Base-by-base conservation (phyloP, 1,284 basidiomycete species). In the Ustilago vetiveriae region DNA sequence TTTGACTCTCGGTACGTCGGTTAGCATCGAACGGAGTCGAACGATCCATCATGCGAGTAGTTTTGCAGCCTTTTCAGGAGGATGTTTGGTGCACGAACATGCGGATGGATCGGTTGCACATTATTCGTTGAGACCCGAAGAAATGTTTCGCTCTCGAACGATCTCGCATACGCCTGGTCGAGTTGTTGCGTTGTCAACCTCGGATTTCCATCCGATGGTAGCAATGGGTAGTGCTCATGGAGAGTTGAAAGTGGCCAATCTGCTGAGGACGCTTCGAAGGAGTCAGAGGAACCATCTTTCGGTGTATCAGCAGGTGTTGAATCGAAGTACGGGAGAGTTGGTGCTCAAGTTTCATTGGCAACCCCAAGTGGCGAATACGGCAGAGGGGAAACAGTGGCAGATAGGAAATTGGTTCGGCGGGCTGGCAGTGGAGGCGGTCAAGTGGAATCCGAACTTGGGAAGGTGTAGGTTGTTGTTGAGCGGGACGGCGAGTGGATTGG, bases 401-500 rank as follows among this genome's bases (percentile, higher is more conserved):
- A 30, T 54, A 29, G 48, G 26, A 1, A 27, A 43, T n/a, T 68
- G 55, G 55, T 46, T 57, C 41, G 45, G 59, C 7, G 13, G 7
- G 11, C 23, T 72, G 27, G 47, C 44, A n/a, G 52, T 68, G n/a
- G 64, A 51, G 1, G 47, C 44, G 21, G 49, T 57, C 0, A 27
- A 24, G 19, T 72, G 69, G 69, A 64, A 64, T 32, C 48, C 44
- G 16, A 72, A 72, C 21, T 22, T 67, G 33, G 53, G 33, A 1
- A 21, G 62, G 24, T 33, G 30, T 2, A 41, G 45, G 26, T 45
- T 70, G 46, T 11, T 70, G 14, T 4, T 57, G 2, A 47, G 38
- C n/a, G 60, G 47, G 1, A 52, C 62, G 10, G 46, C 41, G 10
- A 23, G 8, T 11, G 67, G 67, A 1, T 14, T 70, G 52, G 52